Conservation (phyloP, 1,284 basidiomycete genomes). For the Neolentinus lepideus region DNA sequence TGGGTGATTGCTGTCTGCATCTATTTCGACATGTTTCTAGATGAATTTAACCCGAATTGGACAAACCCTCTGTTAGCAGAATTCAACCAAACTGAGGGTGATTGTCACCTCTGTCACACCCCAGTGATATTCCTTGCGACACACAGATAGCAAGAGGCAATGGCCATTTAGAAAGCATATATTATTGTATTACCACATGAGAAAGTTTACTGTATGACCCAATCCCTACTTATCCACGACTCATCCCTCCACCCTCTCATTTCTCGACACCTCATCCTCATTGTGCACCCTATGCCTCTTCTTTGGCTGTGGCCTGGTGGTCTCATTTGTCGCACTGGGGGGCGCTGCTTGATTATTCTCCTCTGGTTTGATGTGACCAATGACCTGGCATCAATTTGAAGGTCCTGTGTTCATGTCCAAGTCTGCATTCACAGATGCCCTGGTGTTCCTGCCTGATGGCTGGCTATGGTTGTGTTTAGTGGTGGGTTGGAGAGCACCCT, state of each 20-base stretch:
- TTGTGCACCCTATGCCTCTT: neutral
- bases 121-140: neutral
- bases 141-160: neutral
- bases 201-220: neutral
- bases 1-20: neutral
- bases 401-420: neutral
- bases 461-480: neutral
- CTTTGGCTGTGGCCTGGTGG: neutral
- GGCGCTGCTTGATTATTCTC: neutral
- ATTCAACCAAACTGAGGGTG: neutral
- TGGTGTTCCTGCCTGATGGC: neutral
- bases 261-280: neutral
- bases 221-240: neutral
- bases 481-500: neutral
- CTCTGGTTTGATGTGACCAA: neutral
- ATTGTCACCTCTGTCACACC: neutral
- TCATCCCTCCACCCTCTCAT: neutral
- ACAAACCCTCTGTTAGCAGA: neutral
- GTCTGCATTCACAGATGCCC: neutral
- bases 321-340: neutral
- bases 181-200: neutral
- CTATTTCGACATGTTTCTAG: neutral
- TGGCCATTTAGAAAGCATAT: neutral
- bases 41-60: neutral
- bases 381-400: neutral